Conservation (phyloP, 495 filamentous ascomycete species). For the Neurospora sublineolata region DNA sequence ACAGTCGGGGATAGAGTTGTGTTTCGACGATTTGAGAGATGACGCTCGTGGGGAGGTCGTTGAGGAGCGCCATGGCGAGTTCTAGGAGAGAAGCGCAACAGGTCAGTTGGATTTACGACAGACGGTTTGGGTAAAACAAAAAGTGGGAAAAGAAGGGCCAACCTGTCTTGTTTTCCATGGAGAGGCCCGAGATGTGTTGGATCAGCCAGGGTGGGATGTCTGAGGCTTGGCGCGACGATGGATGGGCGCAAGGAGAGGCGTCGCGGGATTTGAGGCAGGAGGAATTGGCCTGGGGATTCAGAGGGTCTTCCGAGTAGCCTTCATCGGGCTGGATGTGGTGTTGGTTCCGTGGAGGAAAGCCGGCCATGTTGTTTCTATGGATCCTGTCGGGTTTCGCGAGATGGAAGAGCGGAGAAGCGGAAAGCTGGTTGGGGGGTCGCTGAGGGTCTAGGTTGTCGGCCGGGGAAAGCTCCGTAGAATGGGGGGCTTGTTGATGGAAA, state of each 20-base stretch:
- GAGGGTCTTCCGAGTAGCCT: conserved; percentile 47
- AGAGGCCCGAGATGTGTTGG: conserved; percentile 34
- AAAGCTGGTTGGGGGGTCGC: not conserved
- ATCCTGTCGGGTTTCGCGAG: not conserved
- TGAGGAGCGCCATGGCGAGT: conserved; percentile 53
- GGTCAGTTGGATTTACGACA: not conserved
- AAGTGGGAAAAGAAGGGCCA: conserved; percentile 10
- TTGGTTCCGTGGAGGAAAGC: conserved; percentile 12
- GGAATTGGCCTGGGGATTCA: conserved; percentile 25
- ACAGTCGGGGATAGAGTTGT: conserved; percentile 65
- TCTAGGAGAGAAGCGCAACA: conserved; percentile 23
- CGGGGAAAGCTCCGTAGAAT: not conserved
- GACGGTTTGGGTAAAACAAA: not conserved
- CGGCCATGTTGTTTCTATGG: conserved; percentile 6
- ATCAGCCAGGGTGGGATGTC: conserved; percentile 32
- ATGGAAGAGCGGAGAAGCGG: not conserved
- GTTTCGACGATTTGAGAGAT: conserved; percentile 59
- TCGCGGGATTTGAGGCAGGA: conserved; percentile 15
- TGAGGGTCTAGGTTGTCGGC: not conserved
- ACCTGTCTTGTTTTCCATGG: conserved; percentile 38
- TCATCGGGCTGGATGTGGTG: conserved; percentile 40
- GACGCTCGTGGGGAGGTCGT: conserved; percentile 60
- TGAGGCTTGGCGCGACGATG: conserved; percentile 15
- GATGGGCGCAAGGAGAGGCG: conserved; percentile 11
- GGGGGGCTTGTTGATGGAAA: not conserved